Evolutionary conservation across 1,284 basidiomycete genomes (phyloP).

Genomic region (Rhodotorula sp.): DNA sequence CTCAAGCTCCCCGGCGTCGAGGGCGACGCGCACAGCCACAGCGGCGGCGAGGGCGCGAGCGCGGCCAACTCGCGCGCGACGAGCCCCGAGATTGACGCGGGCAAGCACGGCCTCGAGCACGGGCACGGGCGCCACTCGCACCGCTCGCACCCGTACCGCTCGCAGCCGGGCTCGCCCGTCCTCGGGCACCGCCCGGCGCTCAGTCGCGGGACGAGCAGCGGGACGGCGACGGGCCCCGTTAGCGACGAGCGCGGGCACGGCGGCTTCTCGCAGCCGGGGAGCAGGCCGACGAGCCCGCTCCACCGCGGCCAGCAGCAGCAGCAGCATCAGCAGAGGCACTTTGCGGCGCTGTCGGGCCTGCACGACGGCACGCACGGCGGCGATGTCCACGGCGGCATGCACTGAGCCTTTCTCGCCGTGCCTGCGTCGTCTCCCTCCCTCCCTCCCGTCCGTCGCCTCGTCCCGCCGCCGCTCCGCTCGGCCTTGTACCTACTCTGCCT

Average conservation of each 20-base stretch:
- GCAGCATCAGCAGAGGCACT: background rate
- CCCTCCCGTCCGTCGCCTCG: background rate
- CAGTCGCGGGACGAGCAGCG: background rate
- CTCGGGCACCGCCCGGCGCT: background rate
- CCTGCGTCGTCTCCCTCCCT: background rate
- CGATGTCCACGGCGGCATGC: background rate
- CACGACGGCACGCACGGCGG: too few relatives aligned
- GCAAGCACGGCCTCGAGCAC: slow-evolving; percentile 12
- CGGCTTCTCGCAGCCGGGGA: background rate
- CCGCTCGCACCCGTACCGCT: slow-evolving; percentile 34
- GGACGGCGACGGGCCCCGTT: slow-evolving; percentile 6
- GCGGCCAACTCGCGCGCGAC: slow-evolving; percentile 11
- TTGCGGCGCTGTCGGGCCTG: background rate
- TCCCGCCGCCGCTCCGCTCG: background rate
- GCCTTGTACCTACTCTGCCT: background rate
- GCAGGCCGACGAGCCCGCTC: slow-evolving; percentile 10
- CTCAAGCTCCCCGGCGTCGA: slow-evolving; percentile 18
- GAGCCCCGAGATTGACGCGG: slow-evolving; percentile 20
- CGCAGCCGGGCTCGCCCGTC: slow-evolving; percentile 29
- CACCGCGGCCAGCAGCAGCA: background rate
- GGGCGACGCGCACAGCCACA: background rate
- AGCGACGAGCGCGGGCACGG: background rate
- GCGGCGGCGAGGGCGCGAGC: slow-evolving; percentile 8
- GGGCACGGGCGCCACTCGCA: slow-evolving; percentile 7
- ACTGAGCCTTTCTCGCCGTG: background rate